These are phyloP conservation scores for Ascocoryne sarcoides DNA, from an alignment of 2,329 filamentous ascomycete species.

Conservation along the genomic window DNA sequence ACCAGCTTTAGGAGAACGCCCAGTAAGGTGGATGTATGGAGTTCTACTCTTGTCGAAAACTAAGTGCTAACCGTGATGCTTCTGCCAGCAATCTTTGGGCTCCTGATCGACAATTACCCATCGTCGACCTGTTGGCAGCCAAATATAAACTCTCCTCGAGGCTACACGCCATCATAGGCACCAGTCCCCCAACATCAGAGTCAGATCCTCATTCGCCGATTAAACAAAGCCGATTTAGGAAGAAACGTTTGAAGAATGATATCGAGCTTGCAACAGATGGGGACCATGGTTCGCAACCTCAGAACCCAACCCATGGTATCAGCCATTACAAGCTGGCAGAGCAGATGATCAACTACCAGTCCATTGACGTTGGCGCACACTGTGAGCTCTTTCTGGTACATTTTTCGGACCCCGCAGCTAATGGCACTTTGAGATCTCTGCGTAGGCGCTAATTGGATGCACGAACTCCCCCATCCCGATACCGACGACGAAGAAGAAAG, in stretches of 20 bases:
- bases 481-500: constrained; percentile 24
- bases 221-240: constrained; percentile 6
- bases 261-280: constrained; percentile 16
- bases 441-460: constrained; percentile 61
- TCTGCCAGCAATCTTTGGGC: constrained; percentile 57
- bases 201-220: background rate
- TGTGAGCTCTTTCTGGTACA: constrained; percentile 36
- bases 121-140: constrained; percentile 46
- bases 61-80: constrained; percentile 7
- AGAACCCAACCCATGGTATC: constrained; percentile 3
- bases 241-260: constrained; percentile 16
- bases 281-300: constrained; percentile 5
- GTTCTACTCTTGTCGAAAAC: background rate
- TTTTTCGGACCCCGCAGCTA: background rate
- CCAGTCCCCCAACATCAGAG: constrained; percentile 39
- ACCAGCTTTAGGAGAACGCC: constrained; percentile 30
- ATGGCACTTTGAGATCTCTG: constrained; percentile 46
- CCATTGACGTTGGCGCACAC: constrained; percentile 57
- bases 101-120: constrained; percentile 48
- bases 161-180: constrained; percentile 54
- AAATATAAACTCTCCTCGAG: constrained; percentile 62
- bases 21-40: constrained; percentile 62
- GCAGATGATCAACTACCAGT: constrained; percentile 68
- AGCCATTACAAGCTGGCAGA: constrained; percentile 47
- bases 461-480: constrained; percentile 28